Evolutionary conservation across 148 eudicot species (phyloP), one percentile per base, ranked within the genome.

Genomic region (Oxyria digyna): DNA sequence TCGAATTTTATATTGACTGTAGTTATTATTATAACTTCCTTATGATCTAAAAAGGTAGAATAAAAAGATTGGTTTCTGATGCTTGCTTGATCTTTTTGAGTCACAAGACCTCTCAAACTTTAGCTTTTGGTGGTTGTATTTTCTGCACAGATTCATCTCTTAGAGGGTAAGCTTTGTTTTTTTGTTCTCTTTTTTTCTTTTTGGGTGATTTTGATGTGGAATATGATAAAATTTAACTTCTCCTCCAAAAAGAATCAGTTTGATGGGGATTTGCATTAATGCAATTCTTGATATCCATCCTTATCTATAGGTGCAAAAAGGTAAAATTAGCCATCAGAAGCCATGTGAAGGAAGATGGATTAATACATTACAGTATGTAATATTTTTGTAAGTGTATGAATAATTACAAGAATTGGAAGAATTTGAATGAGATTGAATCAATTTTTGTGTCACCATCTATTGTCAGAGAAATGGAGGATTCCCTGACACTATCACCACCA

Each of bases 211-310:
- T 7, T 59, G 65, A 59, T 31, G 35, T 59, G 65, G 65, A 59
- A 29, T 59, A 27, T 59, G 65, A 32, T 27, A 59, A 13, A 57
- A 26, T 14, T 13, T 29, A 29, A 59, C 38, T 27, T 59, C 29
- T 59, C 65, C 27, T 59, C 65, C 38, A 14, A 59, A 59, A 59
- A 38, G 65, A 59, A 59, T 59, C 65, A 27, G 37, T 59, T 13
- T 26, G 33, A 57, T 57, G 64, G 64, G 37, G 64, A 12, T 57
- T 26, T 54, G 32, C 65, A 27, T 29, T 11, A 8, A 27, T 59
- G 18, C 20, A 59, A 59, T 59, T 59, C 18, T 23, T 29, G 27
- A 26, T 13, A n/a, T n/a, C n/a, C n/a, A 21, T 18, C 57, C 7
- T 49, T 49, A 49, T 49, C 55, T 49, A 49, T 49, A 18, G 55